phyloP scores from a whole-genome alignment of 2,329 filamentous ascomycete species.

The Diaporthe citrichinensis region DNA sequence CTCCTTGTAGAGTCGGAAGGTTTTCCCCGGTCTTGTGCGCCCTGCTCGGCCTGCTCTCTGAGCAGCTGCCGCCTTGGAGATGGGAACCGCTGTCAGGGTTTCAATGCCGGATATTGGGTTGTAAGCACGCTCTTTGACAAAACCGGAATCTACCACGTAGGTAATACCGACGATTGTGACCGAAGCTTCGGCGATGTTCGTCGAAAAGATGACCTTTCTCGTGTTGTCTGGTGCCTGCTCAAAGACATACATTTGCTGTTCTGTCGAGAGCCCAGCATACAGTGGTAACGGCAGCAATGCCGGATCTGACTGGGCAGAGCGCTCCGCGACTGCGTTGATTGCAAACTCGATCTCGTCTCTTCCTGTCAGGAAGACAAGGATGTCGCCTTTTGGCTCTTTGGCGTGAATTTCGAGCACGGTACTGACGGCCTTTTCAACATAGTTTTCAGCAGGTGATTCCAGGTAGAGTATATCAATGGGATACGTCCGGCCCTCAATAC shows the following conservation, averaged over 20 bases:
- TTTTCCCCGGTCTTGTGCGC: constrained; percentile 91
- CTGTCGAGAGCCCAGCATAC: constrained; percentile 89
- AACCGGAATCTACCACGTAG: constrained; percentile 91
- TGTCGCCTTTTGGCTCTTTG: constrained; percentile 85
- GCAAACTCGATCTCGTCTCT: constrained; percentile 91
- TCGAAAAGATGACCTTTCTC: constrained; percentile 92
- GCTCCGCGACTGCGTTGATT: constrained; percentile 84
- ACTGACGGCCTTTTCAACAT: constrained; percentile 85
- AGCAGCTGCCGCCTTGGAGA: constrained; percentile 93
- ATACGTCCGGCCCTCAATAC: constrained; percentile 88
- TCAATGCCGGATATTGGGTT: constrained; percentile 90
- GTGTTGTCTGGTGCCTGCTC: constrained; percentile 85
- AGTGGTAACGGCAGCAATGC: constrained; percentile 81
- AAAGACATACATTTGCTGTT: constrained; percentile 96
- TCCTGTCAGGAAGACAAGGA: constrained; percentile 92
- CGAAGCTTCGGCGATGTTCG: constrained; percentile 96
- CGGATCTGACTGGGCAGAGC: constrained; percentile 73
- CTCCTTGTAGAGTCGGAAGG: constrained; percentile 93
- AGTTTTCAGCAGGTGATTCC: constrained; percentile 84
- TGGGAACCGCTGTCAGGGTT: constrained; percentile 82
- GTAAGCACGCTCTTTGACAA: constrained; percentile 90
- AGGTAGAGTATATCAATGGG: constrained; percentile 90
- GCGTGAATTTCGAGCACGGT: constrained; percentile 91
- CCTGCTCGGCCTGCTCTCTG: constrained; percentile 93
- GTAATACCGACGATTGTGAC: constrained; percentile 94